These are phyloP conservation scores for Kwoniella sp. DNA, from an alignment of 768 basidiomycete species.

Conservation along the genomic window DNA sequence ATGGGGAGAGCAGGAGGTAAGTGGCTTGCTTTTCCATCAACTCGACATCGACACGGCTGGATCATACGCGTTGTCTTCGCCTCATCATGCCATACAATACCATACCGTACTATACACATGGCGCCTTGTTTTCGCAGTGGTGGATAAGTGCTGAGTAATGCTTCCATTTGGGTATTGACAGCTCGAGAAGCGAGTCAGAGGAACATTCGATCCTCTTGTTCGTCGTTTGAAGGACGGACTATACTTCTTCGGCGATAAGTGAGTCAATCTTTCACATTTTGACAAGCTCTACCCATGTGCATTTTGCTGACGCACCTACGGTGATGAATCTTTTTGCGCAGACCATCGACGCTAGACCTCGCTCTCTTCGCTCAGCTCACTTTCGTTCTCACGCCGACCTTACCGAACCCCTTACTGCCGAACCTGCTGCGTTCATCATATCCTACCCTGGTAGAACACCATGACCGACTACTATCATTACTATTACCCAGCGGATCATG, in stretches of 20 bases:
- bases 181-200: slow-evolving; percentile 30
- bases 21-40: background rate
- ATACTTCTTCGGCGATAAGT: slow-evolving; percentile 41
- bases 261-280: no score
- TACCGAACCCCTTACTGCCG: slow-evolving; percentile 38
- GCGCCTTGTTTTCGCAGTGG: no score
- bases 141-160: background rate
- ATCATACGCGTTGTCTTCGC: no score
- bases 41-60: no score
- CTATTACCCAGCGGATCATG: slow-evolving; percentile 27
- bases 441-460: slow-evolving; percentile 33
- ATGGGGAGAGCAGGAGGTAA: slow-evolving; percentile 41
- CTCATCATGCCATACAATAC: no score
- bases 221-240: slow-evolving; percentile 26
- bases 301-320: no score
- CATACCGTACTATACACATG: no score
- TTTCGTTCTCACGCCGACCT: slow-evolving; percentile 30
- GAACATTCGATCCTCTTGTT: slow-evolving; percentile 35
- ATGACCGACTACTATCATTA: slow-evolving; percentile 25
- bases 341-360: slow-evolving; percentile 37
- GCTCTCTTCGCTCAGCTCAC: slow-evolving; percentile 36
- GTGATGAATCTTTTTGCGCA: no score
- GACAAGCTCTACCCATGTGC: no score
- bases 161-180: background rate
- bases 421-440: slow-evolving; percentile 28